A percentile compares a stretch with the other conserved stretches of the same genome.
Conservation (phyloP, 2,329 filamentous ascomycete species). For the Pleurostoma richardsiae region DNA sequence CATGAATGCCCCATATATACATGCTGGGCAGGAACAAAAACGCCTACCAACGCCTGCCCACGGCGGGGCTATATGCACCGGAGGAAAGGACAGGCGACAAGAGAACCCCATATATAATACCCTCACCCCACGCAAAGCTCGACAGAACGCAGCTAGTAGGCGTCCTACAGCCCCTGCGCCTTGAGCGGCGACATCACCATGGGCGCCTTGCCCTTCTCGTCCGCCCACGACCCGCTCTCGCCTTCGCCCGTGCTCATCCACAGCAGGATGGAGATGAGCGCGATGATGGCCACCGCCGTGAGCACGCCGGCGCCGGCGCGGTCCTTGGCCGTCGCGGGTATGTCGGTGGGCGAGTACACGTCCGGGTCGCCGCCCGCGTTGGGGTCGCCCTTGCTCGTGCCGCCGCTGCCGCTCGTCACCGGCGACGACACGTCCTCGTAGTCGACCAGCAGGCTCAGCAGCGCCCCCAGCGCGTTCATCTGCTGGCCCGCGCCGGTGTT, state of each 20-base stretch:
- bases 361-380: constrained; percentile 17
- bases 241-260: constrained; percentile 25
- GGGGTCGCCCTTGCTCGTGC: constrained; percentile 27
- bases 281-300: constrained; percentile 27
- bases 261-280: constrained; percentile 24
- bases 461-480: constrained; percentile 44
- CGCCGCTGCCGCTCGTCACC: constrained; percentile 35
- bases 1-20: too few relatives aligned
- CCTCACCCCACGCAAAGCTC: too few relatives aligned
- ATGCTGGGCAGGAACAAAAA: too few relatives aligned
- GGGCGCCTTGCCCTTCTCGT: too few relatives aligned
- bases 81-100: too few relatives aligned
- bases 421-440: constrained; percentile 15
- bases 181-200: too few relatives aligned
- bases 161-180: too few relatives aligned
- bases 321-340: constrained; percentile 24
- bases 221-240: too few relatives aligned
- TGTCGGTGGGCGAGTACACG: constrained; percentile 1
- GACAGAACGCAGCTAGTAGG: too few relatives aligned
- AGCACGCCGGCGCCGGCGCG: constrained; percentile 34
- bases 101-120: too few relatives aligned
- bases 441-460: constrained; percentile 37
- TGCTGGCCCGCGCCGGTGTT: constrained; percentile 45
- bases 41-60: too few relatives aligned
- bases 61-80: too few relatives aligned